Base-by-base conservation (phyloP, 1,139 yeast species). In the Sugiyamaella paludigena region DNA sequence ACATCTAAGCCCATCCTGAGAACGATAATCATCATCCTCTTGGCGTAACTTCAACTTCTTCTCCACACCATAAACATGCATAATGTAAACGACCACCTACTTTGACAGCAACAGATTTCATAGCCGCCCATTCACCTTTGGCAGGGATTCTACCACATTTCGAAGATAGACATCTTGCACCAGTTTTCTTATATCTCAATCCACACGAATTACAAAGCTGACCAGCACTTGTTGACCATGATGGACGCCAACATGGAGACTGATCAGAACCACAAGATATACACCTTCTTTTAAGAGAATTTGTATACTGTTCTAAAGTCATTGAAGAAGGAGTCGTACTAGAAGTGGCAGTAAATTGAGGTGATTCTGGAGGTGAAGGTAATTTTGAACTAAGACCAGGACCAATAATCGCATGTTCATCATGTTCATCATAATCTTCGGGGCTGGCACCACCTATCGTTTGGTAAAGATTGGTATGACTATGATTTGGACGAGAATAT, bases 171-270 rank as follows among this genome's bases (percentile, higher is more conserved):
- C 98, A 92, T 61, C 97, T 77, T 2, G 96, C 95, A 34, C 87
- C 86, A 1, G 98, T 91, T 71, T 92, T 92, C 68, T 92, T 89
- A 71, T 87, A 92, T 57, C 98, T 76, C 60, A 92, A 75, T 1
- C 98, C 98, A 71, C 98, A 92, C 1, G 96, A 87, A 66, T 92
- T 92, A 73, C 98, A 92, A 60, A 92, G 76, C 70, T 91, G 98
- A 12, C 97, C 98, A 53, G 85, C 88, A 60, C 82, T 78, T 16
- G 76, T 68, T 2, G 94, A 83, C 98, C 98, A 92, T 7, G 95
- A 84, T 1, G 98, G 98, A 65, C 98, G 80, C 98, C 98, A 92
- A 68, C 98, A 92, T 9, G 98, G 98, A 10, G 96, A 87, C 59
- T 86, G 95, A 55, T 84, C 87, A 1, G 94, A 82, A 10, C 91